A percentile compares a stretch with the other conserved stretches of the same genome.
phyloP scores from a whole-genome alignment of 495 filamentous ascomycete genomes.

The Podospora fimiseda region DNA sequence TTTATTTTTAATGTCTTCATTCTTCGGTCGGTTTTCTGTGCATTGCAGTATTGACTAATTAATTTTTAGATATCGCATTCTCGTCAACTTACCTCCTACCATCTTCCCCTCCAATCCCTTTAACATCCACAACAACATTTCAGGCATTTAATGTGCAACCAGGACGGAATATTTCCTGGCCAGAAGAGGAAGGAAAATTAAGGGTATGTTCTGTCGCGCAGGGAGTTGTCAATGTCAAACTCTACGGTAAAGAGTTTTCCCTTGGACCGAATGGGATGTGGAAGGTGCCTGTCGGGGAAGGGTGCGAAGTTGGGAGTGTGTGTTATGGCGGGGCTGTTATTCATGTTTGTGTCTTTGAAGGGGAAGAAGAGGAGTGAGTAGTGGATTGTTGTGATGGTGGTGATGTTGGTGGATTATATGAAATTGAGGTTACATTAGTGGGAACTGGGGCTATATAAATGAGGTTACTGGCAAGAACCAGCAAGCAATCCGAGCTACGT shows the following conservation, averaged over 20 bases:
- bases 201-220: slow-evolving; percentile 13
- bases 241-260: slow-evolving; percentile 9
- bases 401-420: no score
- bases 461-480: neutral
- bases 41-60: no score
- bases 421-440: no score
- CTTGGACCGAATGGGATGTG: slow-evolving; percentile 15
- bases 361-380: neutral
- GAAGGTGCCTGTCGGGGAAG: slow-evolving; percentile 6
- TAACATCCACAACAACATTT: slow-evolving; percentile 2
- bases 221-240: slow-evolving; percentile 8
- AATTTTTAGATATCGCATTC: slow-evolving; percentile 7
- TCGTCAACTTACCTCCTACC: slow-evolving; percentile 12
- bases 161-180: slow-evolving; percentile 1
- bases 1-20: neutral
- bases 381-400: no score
- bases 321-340: slow-evolving; percentile 5
- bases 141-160: slow-evolving; percentile 9
- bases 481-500: neutral
- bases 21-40: no score
- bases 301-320: slow-evolving; percentile 6
- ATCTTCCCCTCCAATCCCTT: neutral
- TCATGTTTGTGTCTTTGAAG: slow-evolving; percentile 6
- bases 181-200: neutral
- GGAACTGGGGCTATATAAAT: no score